Base-by-base conservation (phyloP, 2,329 filamentous ascomycete genomes). In the Alternaria sp. region DNA sequence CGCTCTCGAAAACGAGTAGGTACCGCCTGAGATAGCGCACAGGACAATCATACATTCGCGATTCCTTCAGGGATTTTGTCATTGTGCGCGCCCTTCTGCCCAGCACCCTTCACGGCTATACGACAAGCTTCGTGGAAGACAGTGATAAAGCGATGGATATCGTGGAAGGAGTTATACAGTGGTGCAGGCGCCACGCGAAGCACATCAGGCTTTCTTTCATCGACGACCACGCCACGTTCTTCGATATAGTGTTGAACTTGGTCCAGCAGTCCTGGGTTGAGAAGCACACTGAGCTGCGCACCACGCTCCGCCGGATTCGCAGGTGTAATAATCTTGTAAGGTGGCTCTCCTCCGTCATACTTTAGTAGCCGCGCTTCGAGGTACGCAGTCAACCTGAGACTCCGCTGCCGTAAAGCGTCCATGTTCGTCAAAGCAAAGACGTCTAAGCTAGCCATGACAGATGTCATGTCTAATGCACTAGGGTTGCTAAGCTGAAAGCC, bases 401-500 rank as follows among this genome's bases (percentile, higher is more conserved):
- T 91, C 77, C 93, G 94, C 59, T 84, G 81, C 34, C 93, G 85
- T 46, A 97, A 78, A 4, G 85, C 85, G 5, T 80, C 75, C 85
- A 96, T 94, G 41, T 81, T 84, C 0, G 92, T 92, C 74, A 88
- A 84, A 64, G 85, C 85, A 76, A 95, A 95, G 24, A 96, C 84
- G 24, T 88, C 88, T 6, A 97, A 81, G 1, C 90, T 89, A 0
- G 88, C 92, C 9, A 87, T 82, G 3, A 96, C 84, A n/a, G 89
- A 87, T 14, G 90, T 91, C 46, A 94, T 85, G 70, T 96, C 92
- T 7, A 95, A 82, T 11, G 89, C 91, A 0, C 88, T 92, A 2
- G 91, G 92, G 75, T 97, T 97, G 51, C 89, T 92, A n/a, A 94
- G 78, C 78, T 96, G 92, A 79, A 88, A 97, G 4, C 93, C 93